Conservation (phyloP, 495 filamentous ascomycete species). For the Podospora pseudocomata region DNA sequence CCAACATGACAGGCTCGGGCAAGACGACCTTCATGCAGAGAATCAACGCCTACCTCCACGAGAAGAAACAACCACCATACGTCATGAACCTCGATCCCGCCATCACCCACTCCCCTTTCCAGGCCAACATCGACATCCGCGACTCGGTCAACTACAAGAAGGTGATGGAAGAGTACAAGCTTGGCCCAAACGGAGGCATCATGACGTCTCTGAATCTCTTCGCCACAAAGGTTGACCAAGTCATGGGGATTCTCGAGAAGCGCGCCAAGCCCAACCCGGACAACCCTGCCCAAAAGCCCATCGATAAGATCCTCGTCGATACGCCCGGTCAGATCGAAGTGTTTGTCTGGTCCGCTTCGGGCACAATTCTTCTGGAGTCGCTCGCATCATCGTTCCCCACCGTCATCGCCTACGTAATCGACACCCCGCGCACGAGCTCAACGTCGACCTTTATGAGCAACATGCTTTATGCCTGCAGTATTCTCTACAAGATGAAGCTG, state of each 20-base stretch:
- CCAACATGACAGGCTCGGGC: slow-evolving; percentile 64
- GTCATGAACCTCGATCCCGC: slow-evolving; percentile 97
- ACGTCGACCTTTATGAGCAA: slow-evolving; percentile 99
- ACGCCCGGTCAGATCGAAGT: slow-evolving; percentile 98
- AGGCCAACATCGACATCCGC: slow-evolving; percentile 97
- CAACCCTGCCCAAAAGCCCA: slow-evolving; percentile 58
- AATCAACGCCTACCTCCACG: slow-evolving; percentile 86
- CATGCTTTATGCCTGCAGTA: slow-evolving; percentile 98
- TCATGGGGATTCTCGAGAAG: slow-evolving; percentile 85
- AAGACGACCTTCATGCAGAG: slow-evolving; percentile 99
- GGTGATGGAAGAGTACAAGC: slow-evolving; percentile 98
- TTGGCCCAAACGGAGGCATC: slow-evolving; percentile 97
- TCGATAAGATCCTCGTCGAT: slow-evolving; percentile 85
- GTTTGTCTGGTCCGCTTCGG: slow-evolving; percentile 94
- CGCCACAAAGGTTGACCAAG: slow-evolving; percentile 95
- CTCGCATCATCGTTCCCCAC: slow-evolving; percentile 92
- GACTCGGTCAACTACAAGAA: slow-evolving; percentile 99
- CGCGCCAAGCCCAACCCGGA: slow-evolving; percentile 62
- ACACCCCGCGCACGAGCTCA: slow-evolving; percentile 86
- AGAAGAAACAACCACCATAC: slow-evolving; percentile 71
- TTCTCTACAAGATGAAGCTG: slow-evolving; percentile 95
- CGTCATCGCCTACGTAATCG: slow-evolving; percentile 94
- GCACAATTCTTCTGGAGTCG: slow-evolving; percentile 88
- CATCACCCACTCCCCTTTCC: slow-evolving; percentile 92
- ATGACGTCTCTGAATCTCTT: slow-evolving; percentile 94